Evolutionary conservation across 2,329 filamentous ascomycete species (phyloP), one percentile per base, ranked within the genome.

Genomic region (Verticillium albo-atrum): DNA sequence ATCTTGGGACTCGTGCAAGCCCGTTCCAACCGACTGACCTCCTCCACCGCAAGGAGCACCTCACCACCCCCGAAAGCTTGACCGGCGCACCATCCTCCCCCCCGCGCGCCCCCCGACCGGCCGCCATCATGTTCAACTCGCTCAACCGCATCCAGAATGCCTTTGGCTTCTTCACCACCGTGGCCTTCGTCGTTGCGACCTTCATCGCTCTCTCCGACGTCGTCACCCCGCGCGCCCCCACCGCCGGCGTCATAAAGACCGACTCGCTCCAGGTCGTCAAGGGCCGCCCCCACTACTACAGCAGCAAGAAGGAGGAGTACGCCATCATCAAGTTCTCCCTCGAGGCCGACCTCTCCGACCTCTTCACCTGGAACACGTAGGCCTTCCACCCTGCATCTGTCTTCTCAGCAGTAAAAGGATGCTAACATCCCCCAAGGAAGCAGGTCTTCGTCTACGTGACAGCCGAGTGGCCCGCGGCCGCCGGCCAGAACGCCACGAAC

Each of bases 321-420:
- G 95, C 94, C 67, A 87, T 95, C 72, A 89, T 99, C 72, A 89
- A 89, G 73, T 99, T 99, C 82, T 91, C 93, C 69, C 84, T 99
- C 61, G 90, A 97, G 70, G 90, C 93, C 57, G 94, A 99, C 77
- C 85, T 99, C 62, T 89, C 87, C 62, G 89, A 89, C 51, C 90
- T 99, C 68, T 98, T 98, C 84, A 96, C 91, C 71, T 99, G 94
- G 95, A 99, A 99, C 82, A 99, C 96, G 42, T 47, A n/a, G n/a
- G 35, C 35, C 14, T 37, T 17, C 2, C 35, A 12, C 35, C 15
- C 12, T 32, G 6, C 30, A 12, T 12, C 35, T n/a, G 35, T 17
- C 12, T 17, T 17, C 35, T 17, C 12, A 17, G n/a, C 15, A 37
- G 12, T 17, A 37, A 15, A 17, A 37, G 15, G 6, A 37, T 23